Evolutionary conservation across 129 eudicot species (phyloP).

Genomic region (Escallonia herrerae): DNA sequence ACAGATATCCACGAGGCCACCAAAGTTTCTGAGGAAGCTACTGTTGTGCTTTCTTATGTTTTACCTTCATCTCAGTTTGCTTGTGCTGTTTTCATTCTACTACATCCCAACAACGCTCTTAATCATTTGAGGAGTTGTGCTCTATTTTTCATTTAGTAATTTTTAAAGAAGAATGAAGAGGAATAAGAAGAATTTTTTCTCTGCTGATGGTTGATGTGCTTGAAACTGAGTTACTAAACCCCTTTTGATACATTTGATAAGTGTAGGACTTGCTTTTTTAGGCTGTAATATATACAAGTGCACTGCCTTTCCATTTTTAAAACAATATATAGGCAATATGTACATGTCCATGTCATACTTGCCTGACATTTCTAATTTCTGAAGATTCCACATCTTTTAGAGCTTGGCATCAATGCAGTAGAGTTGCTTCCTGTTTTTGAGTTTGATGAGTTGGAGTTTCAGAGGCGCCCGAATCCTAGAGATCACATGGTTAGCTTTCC

Average conservation of each 20-base stretch:
- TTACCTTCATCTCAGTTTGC: not conserved
- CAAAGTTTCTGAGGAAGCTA: too few species aligned
- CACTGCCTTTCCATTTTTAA: not conserved
- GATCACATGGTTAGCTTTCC: conserved; percentile 77
- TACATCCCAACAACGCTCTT: too few species aligned
- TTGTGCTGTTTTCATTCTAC: too few species aligned
- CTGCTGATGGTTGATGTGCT: not conserved
- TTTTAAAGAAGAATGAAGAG: too few species aligned
- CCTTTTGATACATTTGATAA: not conserved
- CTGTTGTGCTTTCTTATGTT: not conserved
- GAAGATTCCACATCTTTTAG: conserved; percentile 90
- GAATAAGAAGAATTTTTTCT: not conserved
- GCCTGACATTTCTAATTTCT: conserved; percentile 17
- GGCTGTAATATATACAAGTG: not conserved
- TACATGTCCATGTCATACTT: conserved; percentile 2
- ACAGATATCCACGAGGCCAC: not conserved
- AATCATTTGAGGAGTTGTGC: too few species aligned
- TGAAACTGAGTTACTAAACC: not conserved
- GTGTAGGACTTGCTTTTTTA: not conserved
- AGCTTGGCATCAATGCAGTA: conserved; percentile 96
- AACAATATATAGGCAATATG: not conserved
- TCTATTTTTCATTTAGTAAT: too few species aligned
- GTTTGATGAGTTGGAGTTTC: conserved; percentile 95
- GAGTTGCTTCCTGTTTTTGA: conserved; percentile 94
- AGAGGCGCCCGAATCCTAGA: conserved; percentile 87